Base-by-base conservation (phyloP, 106 monocot genomes). In the Allium fistulosum region DNA sequence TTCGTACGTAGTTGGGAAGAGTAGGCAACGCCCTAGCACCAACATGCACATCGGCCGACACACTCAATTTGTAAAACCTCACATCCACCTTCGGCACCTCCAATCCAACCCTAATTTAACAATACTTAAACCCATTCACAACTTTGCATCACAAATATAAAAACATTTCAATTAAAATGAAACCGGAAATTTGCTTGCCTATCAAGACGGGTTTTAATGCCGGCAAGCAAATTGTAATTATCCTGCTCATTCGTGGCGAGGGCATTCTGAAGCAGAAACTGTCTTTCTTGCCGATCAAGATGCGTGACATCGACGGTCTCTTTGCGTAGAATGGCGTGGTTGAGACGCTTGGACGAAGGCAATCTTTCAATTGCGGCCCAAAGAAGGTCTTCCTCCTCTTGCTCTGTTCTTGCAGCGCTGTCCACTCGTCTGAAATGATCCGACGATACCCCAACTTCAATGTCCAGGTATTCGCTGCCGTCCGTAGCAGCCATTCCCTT, bases 241-340 rank as follows among this genome's bases (percentile, higher is more conserved):
- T 86, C 86, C 76, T 77, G 86, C 10, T 82, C 86, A 56, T 61
- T 69, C 71, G 86, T 86, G 63, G 79, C 80, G 58, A 86, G 52
- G 15, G 82, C 82, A 28, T 79, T 69, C 12, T 56, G 51, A 14
- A 86, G 66, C 11, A 86, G 63, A 12, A 46, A 59, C 65, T 80
- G 58, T 1, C 82, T 67, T 10, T 60, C 74, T n/a, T 17, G 8
- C n/a, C 69, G 69, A 62, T 86, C 82, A 58, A 86, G 82, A 73
- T n/a, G n/a, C n/a, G n/a, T n/a, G n/a, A n/a, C n/a, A n/a, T n/a
- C n/a, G n/a, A n/a, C n/a, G n/a, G n/a, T n/a, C n/a, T n/a, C n/a
- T n/a, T n/a, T n/a, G n/a, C n/a, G n/a, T n/a, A n/a, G n/a, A n/a
- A n/a, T n/a, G 65, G 79, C 79, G 69, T 58, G 79, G 55, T 80